Evolutionary conservation across 2,329 filamentous ascomycete genomes (phyloP).

Genomic region (Diaporthe caulivora): DNA sequence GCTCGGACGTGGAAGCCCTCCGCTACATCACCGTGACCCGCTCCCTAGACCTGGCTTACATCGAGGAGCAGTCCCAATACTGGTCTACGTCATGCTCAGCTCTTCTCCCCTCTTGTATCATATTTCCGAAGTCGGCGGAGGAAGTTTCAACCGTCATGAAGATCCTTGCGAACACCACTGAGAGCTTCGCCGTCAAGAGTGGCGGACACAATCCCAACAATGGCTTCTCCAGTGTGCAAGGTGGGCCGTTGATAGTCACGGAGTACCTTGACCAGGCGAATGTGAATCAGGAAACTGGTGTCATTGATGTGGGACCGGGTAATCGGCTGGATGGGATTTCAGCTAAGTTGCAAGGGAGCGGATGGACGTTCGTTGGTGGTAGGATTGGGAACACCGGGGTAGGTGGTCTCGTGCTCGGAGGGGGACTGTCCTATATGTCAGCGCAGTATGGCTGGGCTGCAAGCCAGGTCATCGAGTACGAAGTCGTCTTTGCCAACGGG

Average conservation of each 20-base stretch:
- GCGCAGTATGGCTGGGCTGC: conserved; percentile 21
- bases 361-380: conserved; percentile 19
- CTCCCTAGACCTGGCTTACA: conserved; percentile 6
- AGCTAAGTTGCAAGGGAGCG: conserved; percentile 14
- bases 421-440: conserved; percentile 19
- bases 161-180: conserved; percentile 9
- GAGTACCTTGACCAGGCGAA: conserved; percentile 17
- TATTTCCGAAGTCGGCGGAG: conserved; percentile 8
- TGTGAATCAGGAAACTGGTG: conserved; percentile 13
- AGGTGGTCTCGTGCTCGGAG: conserved; percentile 21
- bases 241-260: conserved; percentile 19
- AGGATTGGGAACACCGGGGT: conserved; percentile 24
- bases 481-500: conserved; percentile 23
- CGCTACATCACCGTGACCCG: background rate
- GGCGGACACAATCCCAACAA: conserved; percentile 28
- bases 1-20: conserved; percentile 1
- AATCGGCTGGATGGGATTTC: conserved; percentile 5
- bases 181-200: conserved; percentile 6
- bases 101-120: conserved; percentile 11
- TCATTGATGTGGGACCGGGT: conserved; percentile 14
- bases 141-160: background rate
- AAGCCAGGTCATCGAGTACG: conserved; percentile 23
- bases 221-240: conserved; percentile 24
- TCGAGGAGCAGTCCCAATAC: conserved; percentile 16
- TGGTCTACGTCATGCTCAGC: conserved; percentile 25